A percentile compares a stretch with the other conserved stretches of the same genome.
Conservation (phyloP, 2,329 filamentous ascomycete genomes). For the Pseudopithomyces maydicus region DNA sequence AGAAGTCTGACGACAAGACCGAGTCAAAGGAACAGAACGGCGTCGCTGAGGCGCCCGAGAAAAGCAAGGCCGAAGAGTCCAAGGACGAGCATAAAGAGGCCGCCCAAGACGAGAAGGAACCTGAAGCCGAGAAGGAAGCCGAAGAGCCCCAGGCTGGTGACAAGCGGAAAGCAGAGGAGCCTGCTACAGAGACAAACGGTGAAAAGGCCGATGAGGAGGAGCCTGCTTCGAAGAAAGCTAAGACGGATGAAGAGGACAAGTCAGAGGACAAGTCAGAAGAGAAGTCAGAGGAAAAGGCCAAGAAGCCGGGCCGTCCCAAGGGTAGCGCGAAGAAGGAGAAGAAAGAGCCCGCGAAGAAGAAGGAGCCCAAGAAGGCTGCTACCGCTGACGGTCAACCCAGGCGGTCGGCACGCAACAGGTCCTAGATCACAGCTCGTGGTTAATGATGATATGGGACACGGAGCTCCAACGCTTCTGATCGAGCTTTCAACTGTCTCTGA, state of each 20-base stretch:
- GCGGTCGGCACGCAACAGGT: constrained; percentile 50
- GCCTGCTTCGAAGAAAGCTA: constrained; percentile 37
- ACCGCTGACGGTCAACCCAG: constrained; percentile 55
- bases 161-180: constrained; percentile 40
- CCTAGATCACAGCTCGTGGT: constrained; percentile 13
- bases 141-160: constrained; percentile 42
- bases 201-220: constrained; percentile 30
- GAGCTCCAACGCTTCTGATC: background rate
- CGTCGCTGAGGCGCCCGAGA: constrained; percentile 24
- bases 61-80: constrained; percentile 29
- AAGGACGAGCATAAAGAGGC: constrained; percentile 35
- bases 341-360: constrained; percentile 49
- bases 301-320: constrained; percentile 47
- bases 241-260: constrained; percentile 37
- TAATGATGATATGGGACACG: background rate
- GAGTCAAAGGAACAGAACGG: constrained; percentile 27
- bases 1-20: constrained; percentile 34
- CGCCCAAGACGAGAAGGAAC: constrained; percentile 30
- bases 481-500: background rate
- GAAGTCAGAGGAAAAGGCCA: constrained; percentile 36
- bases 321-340: constrained; percentile 47
- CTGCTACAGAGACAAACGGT: constrained; percentile 26
- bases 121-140: constrained; percentile 30
- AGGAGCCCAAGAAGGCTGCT: constrained; percentile 55
- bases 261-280: too few species aligned